Conservation (phyloP, 139 green algal species). For the Parachlorella kessleri region DNA sequence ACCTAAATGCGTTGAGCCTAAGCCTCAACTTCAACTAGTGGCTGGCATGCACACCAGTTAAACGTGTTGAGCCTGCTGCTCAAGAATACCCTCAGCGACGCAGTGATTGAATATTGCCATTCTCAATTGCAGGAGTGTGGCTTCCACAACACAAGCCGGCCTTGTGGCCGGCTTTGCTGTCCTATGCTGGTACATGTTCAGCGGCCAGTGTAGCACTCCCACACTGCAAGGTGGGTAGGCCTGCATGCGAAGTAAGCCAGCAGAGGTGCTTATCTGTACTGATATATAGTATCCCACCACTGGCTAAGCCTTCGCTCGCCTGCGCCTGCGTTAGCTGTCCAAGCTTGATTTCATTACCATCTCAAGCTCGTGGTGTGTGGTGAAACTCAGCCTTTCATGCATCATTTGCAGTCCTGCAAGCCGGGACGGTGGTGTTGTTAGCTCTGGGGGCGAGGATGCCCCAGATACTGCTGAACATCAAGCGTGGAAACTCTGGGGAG, state of each 20-base stretch:
- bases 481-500: slow-evolving; percentile 74
- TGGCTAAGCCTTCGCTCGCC: background rate
- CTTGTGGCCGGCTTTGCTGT: background rate
- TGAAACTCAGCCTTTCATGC: background rate
- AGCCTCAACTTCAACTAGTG: too few relatives aligned
- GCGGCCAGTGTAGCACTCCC: background rate
- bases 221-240: background rate
- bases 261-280: background rate
- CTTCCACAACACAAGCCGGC: background rate
- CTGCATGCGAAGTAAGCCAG: background rate
- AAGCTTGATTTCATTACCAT: background rate
- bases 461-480: slow-evolving; percentile 79
- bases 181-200: background rate
- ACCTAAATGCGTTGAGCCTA: background rate
- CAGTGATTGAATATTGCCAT: background rate
- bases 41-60: too few relatives aligned
- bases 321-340: too few relatives aligned
- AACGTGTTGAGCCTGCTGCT: background rate
- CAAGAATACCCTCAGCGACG: background rate
- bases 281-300: background rate
- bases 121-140: background rate
- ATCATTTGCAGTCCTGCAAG: background rate
- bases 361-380: too few relatives aligned
- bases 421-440: background rate
- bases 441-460: slow-evolving; percentile 56